These are phyloP conservation scores for Dalbergia oliveri DNA, from an alignment of 306 rosid species.

Conservation along the genomic window DNA sequence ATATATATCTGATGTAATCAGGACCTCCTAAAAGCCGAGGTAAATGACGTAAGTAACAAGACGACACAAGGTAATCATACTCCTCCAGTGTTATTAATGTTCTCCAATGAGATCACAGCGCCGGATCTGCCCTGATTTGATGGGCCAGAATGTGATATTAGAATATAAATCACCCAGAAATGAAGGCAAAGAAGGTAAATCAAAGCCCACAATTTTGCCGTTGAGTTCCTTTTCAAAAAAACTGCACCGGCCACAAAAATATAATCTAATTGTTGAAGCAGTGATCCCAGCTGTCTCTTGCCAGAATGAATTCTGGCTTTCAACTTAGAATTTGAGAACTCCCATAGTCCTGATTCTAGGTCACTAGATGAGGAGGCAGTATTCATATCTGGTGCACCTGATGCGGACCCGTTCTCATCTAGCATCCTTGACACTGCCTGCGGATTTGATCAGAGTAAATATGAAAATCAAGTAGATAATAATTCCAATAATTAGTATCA, in stretches of 20 bases:
- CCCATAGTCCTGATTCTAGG: slow-evolving; percentile 80
- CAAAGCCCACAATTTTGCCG: slow-evolving; percentile 80
- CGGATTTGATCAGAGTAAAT: slow-evolving; percentile 30
- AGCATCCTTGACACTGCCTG: slow-evolving; percentile 83
- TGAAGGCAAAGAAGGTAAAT: slow-evolving; percentile 90
- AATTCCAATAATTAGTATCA: slow-evolving; percentile 31
- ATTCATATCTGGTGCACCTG: slow-evolving; percentile 48
- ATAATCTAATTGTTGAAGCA: slow-evolving; percentile 80
- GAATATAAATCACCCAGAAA: slow-evolving; percentile 90
- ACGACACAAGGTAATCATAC: slow-evolving; percentile 42
- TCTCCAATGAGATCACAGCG: slow-evolving; percentile 86
- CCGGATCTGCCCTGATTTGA: slow-evolving; percentile 77
- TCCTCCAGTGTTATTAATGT: slow-evolving; percentile 76
- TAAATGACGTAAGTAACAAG: slow-evolving; percentile 21
- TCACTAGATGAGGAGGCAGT: slow-evolving; percentile 66
- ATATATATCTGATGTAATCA: slow-evolving; percentile 36
- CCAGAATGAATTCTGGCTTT: slow-evolving; percentile 77
- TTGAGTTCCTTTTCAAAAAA: slow-evolving; percentile 76
- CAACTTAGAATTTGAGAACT: slow-evolving; percentile 66
- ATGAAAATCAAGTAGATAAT: slow-evolving; percentile 13
- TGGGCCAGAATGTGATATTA: slow-evolving; percentile 71
- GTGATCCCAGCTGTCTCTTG: slow-evolving; percentile 78
- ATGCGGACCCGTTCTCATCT: slow-evolving; percentile 70
- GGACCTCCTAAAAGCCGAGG: slow-evolving; percentile 57
- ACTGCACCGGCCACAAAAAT: slow-evolving; percentile 77